These are phyloP conservation scores for Podosphaera xanthii DNA, from an alignment of 2,329 filamentous ascomycete genomes.

Conservation along the genomic window DNA sequence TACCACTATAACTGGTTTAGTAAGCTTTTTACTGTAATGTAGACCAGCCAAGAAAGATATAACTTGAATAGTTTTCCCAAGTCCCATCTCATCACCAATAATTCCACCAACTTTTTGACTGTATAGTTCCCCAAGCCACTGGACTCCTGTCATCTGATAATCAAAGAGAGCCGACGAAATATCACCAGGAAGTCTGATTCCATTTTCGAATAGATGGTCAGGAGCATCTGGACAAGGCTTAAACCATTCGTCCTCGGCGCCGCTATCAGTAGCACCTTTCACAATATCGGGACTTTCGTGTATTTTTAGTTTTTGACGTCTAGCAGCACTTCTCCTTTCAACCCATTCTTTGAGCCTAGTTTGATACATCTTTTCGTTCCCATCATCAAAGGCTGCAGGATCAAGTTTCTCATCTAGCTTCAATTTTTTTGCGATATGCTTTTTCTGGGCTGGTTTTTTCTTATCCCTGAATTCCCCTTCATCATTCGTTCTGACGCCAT, in stretches of 20 bases:
- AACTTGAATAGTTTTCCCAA: conserved; percentile 79
- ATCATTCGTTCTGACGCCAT: conserved; percentile 4
- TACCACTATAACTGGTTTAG: conserved; percentile 71
- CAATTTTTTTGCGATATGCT: conserved; percentile 7
- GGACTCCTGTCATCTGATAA: conserved; percentile 90
- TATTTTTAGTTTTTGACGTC: conserved; percentile 20
- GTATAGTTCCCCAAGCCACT: conserved; percentile 88
- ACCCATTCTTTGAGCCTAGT: conserved; percentile 56
- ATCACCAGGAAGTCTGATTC: conserved; percentile 67
- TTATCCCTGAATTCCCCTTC: conserved; percentile 2
- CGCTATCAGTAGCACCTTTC: conserved; percentile 17
- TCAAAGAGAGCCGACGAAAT: conserved; percentile 83
- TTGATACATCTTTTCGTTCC: conserved; percentile 64
- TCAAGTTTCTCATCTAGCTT: conserved; percentile 16
- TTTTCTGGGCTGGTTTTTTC: conserved; percentile 14
- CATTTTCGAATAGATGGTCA: conserved; percentile 50
- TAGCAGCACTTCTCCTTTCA: conserved; percentile 33
- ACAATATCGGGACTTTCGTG: conserved; percentile 19
- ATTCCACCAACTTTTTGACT: conserved; percentile 81
- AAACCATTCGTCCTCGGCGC: conserved; percentile 47
- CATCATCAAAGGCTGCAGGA: conserved; percentile 47
- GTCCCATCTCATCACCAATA: conserved; percentile 90
- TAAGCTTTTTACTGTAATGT: conserved; percentile 72
- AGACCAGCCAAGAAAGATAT: conserved; percentile 52
- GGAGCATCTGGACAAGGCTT: conserved; percentile 65